Base-by-base conservation (phyloP, 345 rosid species). In the Anastatica hierochuntica region DNA sequence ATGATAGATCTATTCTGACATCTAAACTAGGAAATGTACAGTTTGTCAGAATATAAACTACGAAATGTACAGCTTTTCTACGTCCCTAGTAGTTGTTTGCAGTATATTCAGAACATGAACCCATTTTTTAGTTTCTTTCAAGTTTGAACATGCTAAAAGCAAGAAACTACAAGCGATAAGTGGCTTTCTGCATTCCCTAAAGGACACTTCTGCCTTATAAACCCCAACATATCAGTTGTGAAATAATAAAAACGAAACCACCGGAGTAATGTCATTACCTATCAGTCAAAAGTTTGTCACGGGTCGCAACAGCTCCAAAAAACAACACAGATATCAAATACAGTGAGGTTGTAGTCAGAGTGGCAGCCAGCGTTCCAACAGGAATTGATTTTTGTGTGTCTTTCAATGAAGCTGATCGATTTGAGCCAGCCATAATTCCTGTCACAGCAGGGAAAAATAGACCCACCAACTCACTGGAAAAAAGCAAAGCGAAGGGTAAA, bases 361-460 rank as follows among this genome's bases (percentile, higher is more conserved):
- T 88, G 55, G 99, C 99, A 69, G 97, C 79, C 74, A 94, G 73
- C 47, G 99, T 94, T 58, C 99, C 99, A 19, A 88, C 5, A 1
- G 99, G 97, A 62, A 94, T 94, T 56, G 99, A 94, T 38, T 77
- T 90, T 62, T 94, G 99, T 5, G 99, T 94, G 62, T 94, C 99
- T 71, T 83, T 88, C 37, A 94, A 79, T 27, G 92, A 83, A 18
- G 95, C 87, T 57, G 97, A 94, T 72, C 99, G 78, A 73, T 94
- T 94, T 52, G 97, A 94, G 42, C 99, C 97, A 17, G 99, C 95
- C 99, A 94, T 85, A 52, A 92, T 88, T 67, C 97, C 98, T 7
- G 98, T 92, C 45, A 92, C 98, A 46, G 98, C 97, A 62, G 99
- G 99, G 72, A 94, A 94, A 75, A 88, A 94, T 55, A 94, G 89